Evolutionary conservation across 768 basidiomycete species (phyloP).

Genomic region (Agaricus sinodeliciosus): DNA sequence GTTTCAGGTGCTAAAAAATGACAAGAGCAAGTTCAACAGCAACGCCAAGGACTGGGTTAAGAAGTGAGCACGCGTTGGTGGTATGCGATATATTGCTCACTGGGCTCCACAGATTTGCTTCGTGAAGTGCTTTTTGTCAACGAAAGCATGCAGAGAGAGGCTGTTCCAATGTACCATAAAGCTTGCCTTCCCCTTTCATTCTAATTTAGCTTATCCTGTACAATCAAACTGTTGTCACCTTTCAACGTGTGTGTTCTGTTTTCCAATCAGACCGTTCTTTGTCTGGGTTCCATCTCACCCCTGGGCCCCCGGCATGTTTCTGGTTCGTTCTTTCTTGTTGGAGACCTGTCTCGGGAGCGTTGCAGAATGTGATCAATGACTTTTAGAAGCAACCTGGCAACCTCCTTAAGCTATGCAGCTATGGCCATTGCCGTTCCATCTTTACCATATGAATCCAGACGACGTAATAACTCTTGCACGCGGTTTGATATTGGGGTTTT

Average conservation of each 20-base stretch:
- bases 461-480: background rate
- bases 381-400: background rate
- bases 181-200: background rate
- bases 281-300: background rate
- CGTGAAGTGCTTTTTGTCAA: background rate
- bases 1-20: slow-evolving; percentile 64
- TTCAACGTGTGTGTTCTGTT: background rate
- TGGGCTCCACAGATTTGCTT: slow-evolving; percentile 1
- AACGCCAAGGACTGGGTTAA: slow-evolving; percentile 83
- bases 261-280: background rate
- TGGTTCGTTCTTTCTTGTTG: background rate
- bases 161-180: background rate
- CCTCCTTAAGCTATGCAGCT: background rate
- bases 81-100: slow-evolving; percentile 9
- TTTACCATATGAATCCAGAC: no score
- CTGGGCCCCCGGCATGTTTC: background rate
- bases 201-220: background rate
- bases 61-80: slow-evolving; percentile 45
- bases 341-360: background rate
- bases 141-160: background rate
- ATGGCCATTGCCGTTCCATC: background rate
- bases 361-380: background rate
- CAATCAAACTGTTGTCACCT: background rate
- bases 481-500: background rate
- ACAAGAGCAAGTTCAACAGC: slow-evolving; percentile 63